Percentiles rank a stretch among this genome's conserved stretches.
phyloP scores from a whole-genome alignment of 176 grass and related monocot genomes.

The Urochloa ruziziensis region DNA sequence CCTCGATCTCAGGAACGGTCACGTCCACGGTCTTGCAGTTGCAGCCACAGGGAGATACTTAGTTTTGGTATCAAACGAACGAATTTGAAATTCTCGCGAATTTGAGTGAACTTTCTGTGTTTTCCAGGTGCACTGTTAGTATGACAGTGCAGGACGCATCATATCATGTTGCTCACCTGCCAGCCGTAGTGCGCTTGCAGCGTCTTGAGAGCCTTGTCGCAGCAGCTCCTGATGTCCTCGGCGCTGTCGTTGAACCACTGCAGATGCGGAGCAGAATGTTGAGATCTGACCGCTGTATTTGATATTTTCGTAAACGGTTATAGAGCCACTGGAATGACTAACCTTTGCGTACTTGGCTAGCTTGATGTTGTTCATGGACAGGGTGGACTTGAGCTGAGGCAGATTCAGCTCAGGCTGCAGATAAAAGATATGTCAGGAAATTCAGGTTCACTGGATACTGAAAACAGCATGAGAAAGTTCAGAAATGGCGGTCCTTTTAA shows the following conservation, averaged over 20 bases:
- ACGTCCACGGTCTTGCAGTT: constrained; percentile 62
- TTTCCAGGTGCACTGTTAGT: too few species aligned
- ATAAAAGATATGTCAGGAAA: not conserved
- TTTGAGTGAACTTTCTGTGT: not conserved
- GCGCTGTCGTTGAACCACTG: constrained; percentile 96
- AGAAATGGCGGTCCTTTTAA: not conserved
- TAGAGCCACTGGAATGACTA: not conserved
- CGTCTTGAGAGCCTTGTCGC: constrained; percentile 67
- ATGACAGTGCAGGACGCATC: too few species aligned
- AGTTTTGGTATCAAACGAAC: not conserved
- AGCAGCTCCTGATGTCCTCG: constrained; percentile 74
- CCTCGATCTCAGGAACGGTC: constrained; percentile 88
- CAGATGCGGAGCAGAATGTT: not conserved
- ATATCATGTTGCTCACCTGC: constrained; percentile 52
- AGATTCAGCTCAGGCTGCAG: constrained; percentile 84
- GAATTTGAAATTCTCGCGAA: not conserved
- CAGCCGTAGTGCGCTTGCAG: constrained; percentile 64
- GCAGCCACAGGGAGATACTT: not conserved
- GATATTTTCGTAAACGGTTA: not conserved
- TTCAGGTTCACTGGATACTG: not conserved
- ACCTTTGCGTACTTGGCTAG: constrained; percentile 91
- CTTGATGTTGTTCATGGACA: constrained; percentile 67
- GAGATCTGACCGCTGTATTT: not conserved
- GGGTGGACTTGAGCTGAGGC: constrained; percentile 55
- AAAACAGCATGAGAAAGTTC: not conserved